These are phyloP conservation scores for Colletotrichum simmondsii DNA, from an alignment of 2,329 filamentous ascomycete species.

Conservation along the genomic window DNA sequence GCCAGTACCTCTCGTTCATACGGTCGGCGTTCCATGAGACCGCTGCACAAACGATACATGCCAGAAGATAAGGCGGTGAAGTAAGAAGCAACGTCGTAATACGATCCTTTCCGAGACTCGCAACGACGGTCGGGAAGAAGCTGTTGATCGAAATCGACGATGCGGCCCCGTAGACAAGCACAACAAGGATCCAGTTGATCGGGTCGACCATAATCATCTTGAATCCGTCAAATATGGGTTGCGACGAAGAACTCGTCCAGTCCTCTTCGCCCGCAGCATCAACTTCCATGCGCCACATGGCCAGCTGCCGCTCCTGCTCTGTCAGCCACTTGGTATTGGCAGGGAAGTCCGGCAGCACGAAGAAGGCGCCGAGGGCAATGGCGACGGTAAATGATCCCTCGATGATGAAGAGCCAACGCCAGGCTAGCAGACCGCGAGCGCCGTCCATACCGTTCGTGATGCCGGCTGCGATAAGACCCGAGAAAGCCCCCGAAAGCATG, in stretches of 20 bases:
- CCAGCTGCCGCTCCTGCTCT: slow-evolving; percentile 36
- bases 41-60: slow-evolving; percentile 44
- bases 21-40: slow-evolving; percentile 32
- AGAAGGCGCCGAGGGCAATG: slow-evolving; percentile 54
- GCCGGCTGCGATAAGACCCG: slow-evolving; percentile 37
- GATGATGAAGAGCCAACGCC: slow-evolving; percentile 65
- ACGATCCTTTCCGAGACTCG: slow-evolving; percentile 15
- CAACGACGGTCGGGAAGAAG: slow-evolving; percentile 39
- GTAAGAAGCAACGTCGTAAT: slow-evolving; percentile 57
- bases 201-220: slow-evolving; percentile 36
- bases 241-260: slow-evolving; percentile 33
- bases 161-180: slow-evolving; percentile 36
- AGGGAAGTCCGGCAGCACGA: slow-evolving; percentile 44
- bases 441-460: slow-evolving; percentile 35
- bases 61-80: slow-evolving; percentile 54
- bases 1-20: slow-evolving; percentile 30
- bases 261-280: slow-evolving; percentile 39
- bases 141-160: slow-evolving; percentile 36
- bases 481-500: slow-evolving; percentile 38
- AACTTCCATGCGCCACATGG: slow-evolving; percentile 36
- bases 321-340: slow-evolving; percentile 49
- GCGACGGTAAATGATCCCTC: slow-evolving; percentile 44
- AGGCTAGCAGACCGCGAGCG: slow-evolving; percentile 39
- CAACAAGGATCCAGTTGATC: slow-evolving; percentile 37
- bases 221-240: slow-evolving; percentile 36